These are phyloP conservation scores for Candida sphagnicola DNA, from an alignment of 805 yeast genomes.

Conservation along the genomic window DNA sequence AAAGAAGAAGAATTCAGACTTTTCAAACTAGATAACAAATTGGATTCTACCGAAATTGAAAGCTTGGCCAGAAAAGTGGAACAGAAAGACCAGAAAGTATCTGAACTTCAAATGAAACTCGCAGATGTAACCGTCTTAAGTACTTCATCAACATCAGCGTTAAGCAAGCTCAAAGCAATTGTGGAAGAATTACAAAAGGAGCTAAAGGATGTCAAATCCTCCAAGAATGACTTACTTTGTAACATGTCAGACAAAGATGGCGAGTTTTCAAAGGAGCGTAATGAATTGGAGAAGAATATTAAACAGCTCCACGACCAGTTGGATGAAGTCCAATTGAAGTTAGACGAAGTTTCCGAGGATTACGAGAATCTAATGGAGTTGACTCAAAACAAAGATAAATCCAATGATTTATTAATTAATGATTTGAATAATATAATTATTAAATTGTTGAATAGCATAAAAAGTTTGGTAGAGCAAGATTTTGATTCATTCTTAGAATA, in stretches of 20 bases:
- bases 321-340: constrained; percentile 40
- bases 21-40: constrained; percentile 7
- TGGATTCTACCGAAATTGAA: constrained; percentile 11
- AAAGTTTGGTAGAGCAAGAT: constrained; percentile 13
- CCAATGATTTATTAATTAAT: constrained; percentile 24
- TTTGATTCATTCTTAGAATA: constrained; percentile 36
- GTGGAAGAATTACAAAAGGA: constrained; percentile 13
- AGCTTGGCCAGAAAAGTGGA: constrained; percentile 9
- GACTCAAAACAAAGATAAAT: constrained; percentile 21
- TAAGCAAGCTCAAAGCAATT: constrained; percentile 11
- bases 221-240: constrained; percentile 63
- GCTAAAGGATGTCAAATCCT: constrained; percentile 19
- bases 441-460: constrained; percentile 12
- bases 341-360: constrained; percentile 45
- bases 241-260: constrained; percentile 64
- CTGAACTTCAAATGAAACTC: constrained; percentile 11
- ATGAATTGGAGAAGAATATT: constrained; percentile 46
- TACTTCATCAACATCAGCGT: constrained; percentile 11
- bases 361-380: constrained; percentile 42
- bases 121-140: constrained; percentile 10
- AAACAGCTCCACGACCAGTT: constrained; percentile 39
- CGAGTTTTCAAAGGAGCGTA: constrained; percentile 54
- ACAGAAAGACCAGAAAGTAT: constrained; percentile 11
- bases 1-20: constrained; percentile 6
- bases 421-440: constrained; percentile 19